Evolutionary conservation across 768 basidiomycete species (phyloP).

Genomic region (Antrodiella citrinella): DNA sequence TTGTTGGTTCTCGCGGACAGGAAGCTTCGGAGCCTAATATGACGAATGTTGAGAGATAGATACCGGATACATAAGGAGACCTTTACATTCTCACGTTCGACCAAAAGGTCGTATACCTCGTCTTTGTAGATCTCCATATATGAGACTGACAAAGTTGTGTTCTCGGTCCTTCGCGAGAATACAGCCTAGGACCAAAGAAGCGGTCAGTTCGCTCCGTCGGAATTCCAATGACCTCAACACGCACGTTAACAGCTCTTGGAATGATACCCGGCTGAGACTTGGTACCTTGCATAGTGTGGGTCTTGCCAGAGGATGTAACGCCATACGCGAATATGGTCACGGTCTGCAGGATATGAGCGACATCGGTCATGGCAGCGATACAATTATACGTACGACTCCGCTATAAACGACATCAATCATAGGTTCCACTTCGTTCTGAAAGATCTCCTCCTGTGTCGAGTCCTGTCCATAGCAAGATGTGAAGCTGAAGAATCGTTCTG

Average conservation of each 20-base stretch:
- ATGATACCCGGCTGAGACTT: constrained; percentile 74
- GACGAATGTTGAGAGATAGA: too few species aligned
- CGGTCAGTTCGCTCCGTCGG: too few species aligned
- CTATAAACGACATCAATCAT: constrained; percentile 70
- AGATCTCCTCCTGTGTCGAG: constrained; percentile 73
- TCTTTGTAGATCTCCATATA: constrained; percentile 93
- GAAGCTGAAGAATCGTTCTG: constrained; percentile 37
- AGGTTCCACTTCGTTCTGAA: constrained; percentile 65
- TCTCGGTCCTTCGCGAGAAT: constrained; percentile 2
- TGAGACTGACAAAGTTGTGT: constrained; percentile 40
- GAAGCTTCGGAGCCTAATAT: constrained; percentile 48
- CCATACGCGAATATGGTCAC: constrained; percentile 89
- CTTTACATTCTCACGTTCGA: constrained; percentile 60
- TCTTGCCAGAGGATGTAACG: constrained; percentile 87
- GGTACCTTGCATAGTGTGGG: constrained; percentile 88
- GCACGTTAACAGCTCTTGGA: constrained; percentile 67
- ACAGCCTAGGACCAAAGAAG: too few species aligned
- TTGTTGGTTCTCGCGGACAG: constrained; percentile 42
- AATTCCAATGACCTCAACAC: constrained; percentile 14
- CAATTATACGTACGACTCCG: constrained; percentile 51
- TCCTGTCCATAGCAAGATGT: constrained; percentile 67
- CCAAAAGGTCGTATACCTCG: constrained; percentile 82
- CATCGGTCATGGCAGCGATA: background rate
- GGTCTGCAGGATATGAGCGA: constrained; percentile 35
- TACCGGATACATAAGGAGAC: too few species aligned